Base-by-base conservation (phyloP, 1,284 basidiomycete species). In the Marasmius fiardii region DNA sequence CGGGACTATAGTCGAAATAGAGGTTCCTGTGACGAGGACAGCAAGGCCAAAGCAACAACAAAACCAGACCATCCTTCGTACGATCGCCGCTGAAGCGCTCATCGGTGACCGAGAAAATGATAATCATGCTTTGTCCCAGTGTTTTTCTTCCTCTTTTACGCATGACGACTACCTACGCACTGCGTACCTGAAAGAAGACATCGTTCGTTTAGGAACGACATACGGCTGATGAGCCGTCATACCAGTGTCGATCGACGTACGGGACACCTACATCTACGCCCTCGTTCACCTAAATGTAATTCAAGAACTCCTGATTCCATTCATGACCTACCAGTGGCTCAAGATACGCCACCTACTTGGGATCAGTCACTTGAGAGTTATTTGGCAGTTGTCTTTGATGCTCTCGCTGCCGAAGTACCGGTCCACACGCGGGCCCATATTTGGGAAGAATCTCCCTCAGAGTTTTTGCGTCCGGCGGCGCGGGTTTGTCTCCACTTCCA, bases 151-250 rank as follows among this genome's bases (percentile, higher is more conserved):
- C 23, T n/a, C 48, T 11, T 31, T 55, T 24, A 12, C 41, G n/a
- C 18, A 44, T 21, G 18, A 57, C 8, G 4, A 21, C 2, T 51
- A 49, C 5, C 24, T 57, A 16, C 23, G 37, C 18, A 51, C 47
- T 14, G 52, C 44, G 11, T 57, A 57, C 21, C 24, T 57, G 11
- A 39, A 57, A n/a, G 43, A 52, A 41, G 55, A 57, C 5, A 53
- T 57, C 24, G 23, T 57, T n/a, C 55, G 55, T 7, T 51, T 57
- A 16, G 55, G 55, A 6, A 57, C 55, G 14, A 53, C 21, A 11
- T 57, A 57, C 35, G n/a, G 10, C 37, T 57, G 20, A 26, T 43
- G 21, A 57, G 51, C 45, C 52, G 45, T 28, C 28, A 53, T 31
- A 57, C 55, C 11, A 53, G 44, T 43, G 55, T 57, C n/a, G 55